These are phyloP conservation scores for Fistulinella prunicolor DNA, from an alignment of 768 basidiomycete species.

Conservation along the genomic window DNA sequence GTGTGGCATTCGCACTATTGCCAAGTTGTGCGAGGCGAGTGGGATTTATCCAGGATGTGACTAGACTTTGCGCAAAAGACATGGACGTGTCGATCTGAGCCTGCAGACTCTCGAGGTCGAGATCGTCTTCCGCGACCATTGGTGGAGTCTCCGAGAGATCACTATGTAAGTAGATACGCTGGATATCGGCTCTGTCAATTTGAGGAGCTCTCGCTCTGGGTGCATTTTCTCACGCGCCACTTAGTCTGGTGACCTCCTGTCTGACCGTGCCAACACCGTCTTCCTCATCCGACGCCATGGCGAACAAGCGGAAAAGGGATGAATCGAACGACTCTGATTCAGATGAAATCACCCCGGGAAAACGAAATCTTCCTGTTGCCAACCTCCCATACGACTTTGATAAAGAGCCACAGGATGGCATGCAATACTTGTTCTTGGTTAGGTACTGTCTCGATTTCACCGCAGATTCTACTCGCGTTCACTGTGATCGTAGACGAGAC, in stretches of 20 bases:
- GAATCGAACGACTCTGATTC: constrained; percentile 52
- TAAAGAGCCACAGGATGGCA: constrained; percentile 63
- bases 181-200: too few relatives aligned
- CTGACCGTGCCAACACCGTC: neutral
- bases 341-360: constrained; percentile 60
- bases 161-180: neutral
- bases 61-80: constrained; percentile 70
- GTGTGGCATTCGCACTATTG: constrained; percentile 35
- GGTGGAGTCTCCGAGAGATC: too few relatives aligned
- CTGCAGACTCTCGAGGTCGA: constrained; percentile 68
- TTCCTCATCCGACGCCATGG: constrained; percentile 14
- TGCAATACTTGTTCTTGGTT: constrained; percentile 81
- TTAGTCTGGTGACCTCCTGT: too few relatives aligned
- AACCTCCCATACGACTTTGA: constrained; percentile 68
- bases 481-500: constrained; percentile 55
- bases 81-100: constrained; percentile 82
- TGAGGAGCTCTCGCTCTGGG: too few relatives aligned
- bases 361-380: constrained; percentile 79
- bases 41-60: constrained; percentile 75
- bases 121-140: constrained; percentile 47
- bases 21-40: constrained; percentile 38
- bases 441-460: constrained; percentile 44
- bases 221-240: constrained; percentile 26
- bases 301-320: constrained; percentile 55
- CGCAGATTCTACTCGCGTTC: constrained; percentile 2